Evolutionary conservation across 305 asterid genomes (phyloP).

Genomic region (Rubia peregrina): DNA sequence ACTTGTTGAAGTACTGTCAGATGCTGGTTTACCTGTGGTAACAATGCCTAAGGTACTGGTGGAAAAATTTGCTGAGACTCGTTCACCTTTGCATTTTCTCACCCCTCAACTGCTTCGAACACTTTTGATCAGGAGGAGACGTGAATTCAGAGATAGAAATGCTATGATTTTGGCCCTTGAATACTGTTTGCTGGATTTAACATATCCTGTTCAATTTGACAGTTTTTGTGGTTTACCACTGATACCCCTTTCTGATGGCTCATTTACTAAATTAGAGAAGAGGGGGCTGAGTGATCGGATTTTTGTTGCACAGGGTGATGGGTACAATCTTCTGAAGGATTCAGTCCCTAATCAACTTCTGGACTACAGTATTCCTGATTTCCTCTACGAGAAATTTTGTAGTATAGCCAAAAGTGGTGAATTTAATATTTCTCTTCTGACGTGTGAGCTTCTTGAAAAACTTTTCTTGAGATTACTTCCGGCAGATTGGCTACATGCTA

Average conservation of each 20-base stretch:
- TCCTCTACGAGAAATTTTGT: slow-evolving; percentile 56
- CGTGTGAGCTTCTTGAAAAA: slow-evolving; percentile 73
- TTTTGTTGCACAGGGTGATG: slow-evolving; percentile 77
- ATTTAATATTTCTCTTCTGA: slow-evolving; percentile 65
- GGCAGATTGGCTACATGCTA: slow-evolving; percentile 65
- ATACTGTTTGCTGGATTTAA: slow-evolving; percentile 86
- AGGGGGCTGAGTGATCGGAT: slow-evolving; percentile 65
- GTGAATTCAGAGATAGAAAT: slow-evolving; percentile 66
- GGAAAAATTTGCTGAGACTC: slow-evolving; percentile 61
- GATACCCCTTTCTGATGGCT: slow-evolving; percentile 80
- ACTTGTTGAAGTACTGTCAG: slow-evolving; percentile 71
- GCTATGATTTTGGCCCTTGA: slow-evolving; percentile 84
- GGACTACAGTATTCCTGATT: slow-evolving; percentile 55
- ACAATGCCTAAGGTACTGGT: slow-evolving; percentile 58
- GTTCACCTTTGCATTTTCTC: slow-evolving; percentile 77
- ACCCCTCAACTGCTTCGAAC: slow-evolving; percentile 85
- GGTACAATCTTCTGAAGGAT: slow-evolving; percentile 73
- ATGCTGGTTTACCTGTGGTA: slow-evolving; percentile 82
- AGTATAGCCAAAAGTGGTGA: slow-evolving; percentile 59
- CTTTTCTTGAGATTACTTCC: slow-evolving; percentile 72
- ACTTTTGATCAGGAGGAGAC: slow-evolving; percentile 60
- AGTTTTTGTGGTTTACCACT: slow-evolving; percentile 74
- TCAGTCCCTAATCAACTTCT: slow-evolving; percentile 76
- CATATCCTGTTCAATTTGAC: slow-evolving; percentile 47
- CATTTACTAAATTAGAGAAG: slow-evolving; percentile 67